Evolutionary conservation across 2,329 filamentous ascomycete species (phyloP), one percentile per base, ranked within the genome.

Genomic region (Neoscytalidium dimidiatum): DNA sequence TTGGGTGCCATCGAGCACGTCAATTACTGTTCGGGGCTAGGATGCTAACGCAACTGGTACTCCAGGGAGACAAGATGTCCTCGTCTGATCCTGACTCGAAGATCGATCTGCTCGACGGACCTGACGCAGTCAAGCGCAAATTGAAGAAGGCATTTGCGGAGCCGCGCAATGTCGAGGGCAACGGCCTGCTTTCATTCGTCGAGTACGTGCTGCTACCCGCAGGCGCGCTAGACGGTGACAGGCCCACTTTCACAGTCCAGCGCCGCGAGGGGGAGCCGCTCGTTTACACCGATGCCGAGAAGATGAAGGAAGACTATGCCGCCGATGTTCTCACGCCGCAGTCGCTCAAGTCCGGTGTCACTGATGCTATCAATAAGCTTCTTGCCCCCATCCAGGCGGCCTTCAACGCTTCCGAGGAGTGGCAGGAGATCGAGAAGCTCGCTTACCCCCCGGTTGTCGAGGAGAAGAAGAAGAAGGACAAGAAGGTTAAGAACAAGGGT

Each of bases 191-290:
- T 60, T 88, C 90, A 2, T 94, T 98, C 67, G 89, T 95, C 21
- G 92, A 98, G 78, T 92, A 88, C 74, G 92, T 97, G 31, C 83
- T 98, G 33, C 85, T 99, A 9, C 92, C 93, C 0, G 91, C 90
- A 2, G 83, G 88, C 9, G 84, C 85, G n/a, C 81, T 96, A 52
- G 85, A 80, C 67, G 73, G 76, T 21, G 82, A 83, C 52, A 77
- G 78, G 63, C 80, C 77, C 14, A 84, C 86, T 61, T 96, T 97
- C 76, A 80, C 83, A 4, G 90, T 96, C 7, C 83, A 88, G 68
- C 83, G 89, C 71, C 82, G 87, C 69, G 77, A 82, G 38, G 91
- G 91, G 66, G 92, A 95, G 73, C 88, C 92, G 1, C 80, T 97
- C 35, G 84, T 93, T 67, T 98, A 97, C 84, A 87, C 83, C n/a